Conservation (phyloP, 768 basidiomycete species). For the Cubamyces lactineus region DNA sequence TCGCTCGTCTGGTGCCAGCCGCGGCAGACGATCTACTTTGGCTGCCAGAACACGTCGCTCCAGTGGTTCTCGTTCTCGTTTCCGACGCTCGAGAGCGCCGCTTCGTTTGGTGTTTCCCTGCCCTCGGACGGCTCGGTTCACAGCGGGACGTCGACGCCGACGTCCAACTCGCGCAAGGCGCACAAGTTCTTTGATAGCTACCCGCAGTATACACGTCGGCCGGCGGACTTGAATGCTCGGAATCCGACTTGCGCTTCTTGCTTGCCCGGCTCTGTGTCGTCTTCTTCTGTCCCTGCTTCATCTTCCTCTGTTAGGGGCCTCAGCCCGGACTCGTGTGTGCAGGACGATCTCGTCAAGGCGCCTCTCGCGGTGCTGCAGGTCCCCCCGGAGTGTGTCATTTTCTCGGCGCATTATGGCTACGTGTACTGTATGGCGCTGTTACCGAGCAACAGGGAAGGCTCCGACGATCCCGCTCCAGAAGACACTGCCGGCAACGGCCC, state of each 20-base stretch:
- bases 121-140: constrained; percentile 18
- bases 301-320: constrained; percentile 4
- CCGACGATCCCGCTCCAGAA: constrained; percentile 34
- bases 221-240: constrained; percentile 70
- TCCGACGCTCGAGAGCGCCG: background rate
- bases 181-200: constrained; percentile 96
- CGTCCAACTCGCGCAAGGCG: constrained; percentile 47
- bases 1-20: constrained; percentile 77
- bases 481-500: constrained; percentile 26
- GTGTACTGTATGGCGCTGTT: constrained; percentile 78
- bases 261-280: constrained; percentile 30
- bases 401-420: constrained; percentile 94
- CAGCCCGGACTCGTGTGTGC: constrained; percentile 9
- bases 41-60: constrained; percentile 91
- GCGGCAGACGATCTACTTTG: constrained; percentile 76
- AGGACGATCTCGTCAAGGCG: constrained; percentile 7
- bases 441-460: constrained; percentile 44
- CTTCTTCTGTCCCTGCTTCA: constrained; percentile 5
- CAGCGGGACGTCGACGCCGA: constrained; percentile 40
- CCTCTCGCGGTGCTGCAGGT: constrained; percentile 55
- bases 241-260: constrained; percentile 46
- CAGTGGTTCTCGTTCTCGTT: constrained; percentile 77
- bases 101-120: constrained; percentile 6
- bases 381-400: constrained; percentile 69
- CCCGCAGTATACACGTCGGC: constrained; percentile 67